Conservation (phyloP, 1,284 basidiomycete genomes). For the Mycena citricolor region DNA sequence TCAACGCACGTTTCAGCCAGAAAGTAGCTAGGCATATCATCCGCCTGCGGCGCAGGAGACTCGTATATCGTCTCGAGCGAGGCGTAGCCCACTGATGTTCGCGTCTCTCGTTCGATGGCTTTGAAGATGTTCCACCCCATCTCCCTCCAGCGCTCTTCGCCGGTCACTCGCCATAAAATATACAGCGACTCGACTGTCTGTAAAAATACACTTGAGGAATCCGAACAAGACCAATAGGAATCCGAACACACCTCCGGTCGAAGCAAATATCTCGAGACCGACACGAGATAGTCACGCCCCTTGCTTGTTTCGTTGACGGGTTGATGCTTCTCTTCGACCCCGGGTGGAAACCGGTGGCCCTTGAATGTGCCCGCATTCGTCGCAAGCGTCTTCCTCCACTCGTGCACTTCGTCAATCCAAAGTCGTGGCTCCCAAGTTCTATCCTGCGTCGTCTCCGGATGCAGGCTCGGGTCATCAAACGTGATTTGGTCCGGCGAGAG, state of each 20-base stretch:
- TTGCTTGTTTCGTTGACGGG: slow-evolving; percentile 29
- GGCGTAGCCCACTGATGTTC: slow-evolving; percentile 43
- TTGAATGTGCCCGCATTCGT: slow-evolving; percentile 47
- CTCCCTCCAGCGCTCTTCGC: slow-evolving; percentile 50
- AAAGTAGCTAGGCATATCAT: slow-evolving; percentile 45
- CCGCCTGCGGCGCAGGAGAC: slow-evolving; percentile 29
- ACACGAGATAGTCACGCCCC: slow-evolving; percentile 37
- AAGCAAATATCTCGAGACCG: slow-evolving; percentile 35
- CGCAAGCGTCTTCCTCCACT: slow-evolving; percentile 12
- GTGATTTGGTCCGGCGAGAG: slow-evolving; percentile 57
- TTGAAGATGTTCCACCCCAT: slow-evolving; percentile 62
- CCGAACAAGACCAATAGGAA: too few relatives aligned
- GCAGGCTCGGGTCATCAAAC: slow-evolving; percentile 10
- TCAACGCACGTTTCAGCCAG: slow-evolving; percentile 22
- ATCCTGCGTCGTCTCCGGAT: not conserved
- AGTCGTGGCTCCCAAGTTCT: slow-evolving; percentile 25
- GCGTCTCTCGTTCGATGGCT: slow-evolving; percentile 47
- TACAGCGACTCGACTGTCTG: slow-evolving; percentile 54
- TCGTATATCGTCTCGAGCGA: slow-evolving; percentile 40
- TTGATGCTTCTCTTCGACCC: slow-evolving; percentile 40
- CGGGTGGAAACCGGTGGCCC: slow-evolving; percentile 55
- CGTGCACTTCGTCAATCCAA: slow-evolving; percentile 55
- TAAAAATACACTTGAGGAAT: too few relatives aligned
- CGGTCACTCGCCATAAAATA: slow-evolving; percentile 50
- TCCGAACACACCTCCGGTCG: slow-evolving; percentile 53